Evolutionary conservation across 2,329 filamentous ascomycete species (phyloP), one percentile per base, ranked within the genome.

Genomic region (Fusarium clavum): DNA sequence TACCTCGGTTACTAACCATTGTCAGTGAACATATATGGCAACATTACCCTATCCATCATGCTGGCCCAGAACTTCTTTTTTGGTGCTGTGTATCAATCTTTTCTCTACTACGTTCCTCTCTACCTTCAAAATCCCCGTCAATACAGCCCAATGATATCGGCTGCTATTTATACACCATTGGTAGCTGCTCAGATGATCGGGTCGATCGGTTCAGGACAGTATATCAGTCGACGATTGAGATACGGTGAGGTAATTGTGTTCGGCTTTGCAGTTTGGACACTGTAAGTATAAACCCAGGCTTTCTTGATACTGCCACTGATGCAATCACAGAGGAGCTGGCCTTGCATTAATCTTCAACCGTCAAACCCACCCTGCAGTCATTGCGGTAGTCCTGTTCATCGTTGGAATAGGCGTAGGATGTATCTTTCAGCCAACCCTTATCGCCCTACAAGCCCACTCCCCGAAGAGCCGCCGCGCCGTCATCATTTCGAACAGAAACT

Each of bases 391-490:
- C 20, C 12, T 61, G 1, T 34, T 12, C 3, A 4, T 61, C 4
- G 34, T 61, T 1, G 58, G 58, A 25, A 38, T 3, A 3, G 58
- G 58, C 0, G 58, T 60, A 3, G 58, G 58, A 0, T 38, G 24
- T 5, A 61, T 61, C 6, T 61, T 61, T 2, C 58, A 61, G 3
- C 58, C 58, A 0, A 61, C 56, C 0, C 9, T 61, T 8, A 61
- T 61, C 5, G 55, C 58, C 2, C 8, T 61, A 3, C 58, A 61
- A 1, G 58, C 58, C 1, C 58, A 61, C 7, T 61, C 55, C 0
- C 55, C 55, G 0, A 61, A 61, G 16, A 61, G 58, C 13, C 58
- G 58, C 3, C 55, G 58, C 1, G 58, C 58, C 1, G 58, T 61
- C 6, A 61, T 61, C 0, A 61, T 61, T 4, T 61, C 55, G 0